Base-by-base conservation (phyloP, 2,329 filamentous ascomycete genomes). In the Cladosporium colombiae region DNA sequence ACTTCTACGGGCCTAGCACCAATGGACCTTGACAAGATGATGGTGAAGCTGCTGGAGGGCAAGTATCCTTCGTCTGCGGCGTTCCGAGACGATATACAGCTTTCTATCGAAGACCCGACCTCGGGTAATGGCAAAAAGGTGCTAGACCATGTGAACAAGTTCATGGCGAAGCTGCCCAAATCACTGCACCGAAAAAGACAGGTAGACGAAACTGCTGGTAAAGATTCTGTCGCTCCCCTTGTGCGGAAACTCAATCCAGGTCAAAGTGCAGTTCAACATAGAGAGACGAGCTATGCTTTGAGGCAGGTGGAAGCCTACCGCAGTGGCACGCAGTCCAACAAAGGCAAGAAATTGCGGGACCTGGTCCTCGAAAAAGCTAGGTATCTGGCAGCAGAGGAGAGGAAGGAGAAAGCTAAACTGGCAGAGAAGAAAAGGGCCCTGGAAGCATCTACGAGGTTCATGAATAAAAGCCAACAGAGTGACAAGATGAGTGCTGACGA, bases 301-400 rank as follows among this genome's bases (percentile, higher is more conserved):
- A 40, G 37, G n/a, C 55, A 37, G 33, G 27, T 37, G 55, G n/a
- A 6, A 58, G 55, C 55, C 11, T 58, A 40, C 23, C 55, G 55
- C 33, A 18, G 7, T 7, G 55, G 55, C n/a, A 25, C 11, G 31
- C 31, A 37, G 29, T 40, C 31, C 4, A 25, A 35, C 31, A 25
- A 23, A 23, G 29, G n/a, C 31, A 58, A 40, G 31, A 35, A 37
- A 33, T 5, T n/a, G 7, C 31, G 31, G 8, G 23, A 58, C n/a
- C 33, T 58, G 16, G 55, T 58, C 40, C 40, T 33, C 31, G 31
- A 33, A 8, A 33, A 33, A 8, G 31, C 31, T 13, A 33, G 31
- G 31, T 33, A 33, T 10, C 31, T 33, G 7, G 31, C 31, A 8
- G 31, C 31, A 33, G 31, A 33, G 31, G 31, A 33, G 31, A 33